Evolutionary conservation across 2,329 filamentous ascomycete genomes (phyloP), one percentile per base, ranked within the genome.

Genomic region (Gnomoniopsis smithogilvyi): DNA sequence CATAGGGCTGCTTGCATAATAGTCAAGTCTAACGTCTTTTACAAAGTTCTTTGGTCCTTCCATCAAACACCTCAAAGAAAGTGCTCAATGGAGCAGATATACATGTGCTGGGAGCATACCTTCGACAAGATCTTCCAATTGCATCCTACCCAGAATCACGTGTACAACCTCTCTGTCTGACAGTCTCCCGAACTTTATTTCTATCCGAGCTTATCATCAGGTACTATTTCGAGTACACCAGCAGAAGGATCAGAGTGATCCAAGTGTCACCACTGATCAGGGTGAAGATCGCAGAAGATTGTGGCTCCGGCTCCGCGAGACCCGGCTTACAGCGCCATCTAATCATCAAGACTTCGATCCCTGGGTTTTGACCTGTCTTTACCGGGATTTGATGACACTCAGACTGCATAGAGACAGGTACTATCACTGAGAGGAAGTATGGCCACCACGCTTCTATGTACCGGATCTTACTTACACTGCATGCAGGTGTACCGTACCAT

Each of bases 181-280:
- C 43, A 46, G 33, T 49, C 26, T 15, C 34, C 38, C 47, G n/a
- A 30, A n/a, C 12, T 45, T 34, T 22, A 15, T 15, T 54, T 17
- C 54, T 51, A 51, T 48, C 24, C 30, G 11, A 34, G 41, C 38
- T 54, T 54, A 38, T 51, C 36, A 61, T 58, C 48, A 34, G 36
- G 14, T 21, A 50, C 34, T 51, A 54, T 54, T 24, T 38, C 22
- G 19, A 33, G 41, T 24, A 14, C 21, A 43, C 47, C 49, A 51
- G 38, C 43, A 50, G 30, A 50, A 41, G 46, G 21, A 41, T 17
- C 6, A 54, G 24, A 51, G 36, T 22, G 38, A 51, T 21, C 54
- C 57, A 51, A 47, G 46, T 48, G 51, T 58, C 38, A 61, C 43
- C 36, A 24, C 22, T 48, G 49, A 43, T 41, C 55, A 47, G 48